These are phyloP conservation scores for Sporisorium graminicola DNA, from an alignment of 1,284 basidiomycete species.

Conservation along the genomic window DNA sequence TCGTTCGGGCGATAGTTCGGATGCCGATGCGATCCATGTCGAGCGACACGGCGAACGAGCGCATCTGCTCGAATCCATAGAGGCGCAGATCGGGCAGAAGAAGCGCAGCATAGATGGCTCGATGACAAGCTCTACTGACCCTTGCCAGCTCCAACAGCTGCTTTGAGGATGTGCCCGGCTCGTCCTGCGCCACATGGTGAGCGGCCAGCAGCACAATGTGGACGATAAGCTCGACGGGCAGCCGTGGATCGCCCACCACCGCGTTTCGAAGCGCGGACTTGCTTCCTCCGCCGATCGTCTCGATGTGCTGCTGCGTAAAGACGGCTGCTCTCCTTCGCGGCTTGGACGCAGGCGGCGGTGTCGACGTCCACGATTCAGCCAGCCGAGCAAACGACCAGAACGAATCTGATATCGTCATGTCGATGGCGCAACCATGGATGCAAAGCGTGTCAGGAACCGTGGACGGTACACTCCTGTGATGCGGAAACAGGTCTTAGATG, in stretches of 20 bases:
- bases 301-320: conserved; percentile 39
- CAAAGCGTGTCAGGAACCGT: conserved; percentile 6
- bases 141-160: conserved; percentile 26
- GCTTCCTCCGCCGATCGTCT: conserved; percentile 40
- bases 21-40: conserved; percentile 21
- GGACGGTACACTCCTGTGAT: conserved; percentile 9
- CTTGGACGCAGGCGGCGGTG: conserved; percentile 3
- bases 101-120: conserved; percentile 13
- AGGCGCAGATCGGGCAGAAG: conserved; percentile 23
- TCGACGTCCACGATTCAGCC: conserved; percentile 14
- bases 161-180: background rate
- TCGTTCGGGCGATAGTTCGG: conserved; percentile 6
- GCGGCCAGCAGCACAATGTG: conserved; percentile 34
- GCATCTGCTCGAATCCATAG: conserved; percentile 19
- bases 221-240: conserved; percentile 37
- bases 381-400: conserved; percentile 32
- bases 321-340: conserved; percentile 21
- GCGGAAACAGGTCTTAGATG: background rate
- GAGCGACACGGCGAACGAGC: conserved; percentile 26
- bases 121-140: conserved; percentile 24
- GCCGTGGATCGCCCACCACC: conserved; percentile 7
- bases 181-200: background rate
- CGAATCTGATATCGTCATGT: conserved; percentile 34
- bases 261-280: background rate
- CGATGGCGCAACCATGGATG: conserved; percentile 10